Base-by-base conservation (phyloP, 345 rosid genomes). In the Lepidium aucheri region DNA sequence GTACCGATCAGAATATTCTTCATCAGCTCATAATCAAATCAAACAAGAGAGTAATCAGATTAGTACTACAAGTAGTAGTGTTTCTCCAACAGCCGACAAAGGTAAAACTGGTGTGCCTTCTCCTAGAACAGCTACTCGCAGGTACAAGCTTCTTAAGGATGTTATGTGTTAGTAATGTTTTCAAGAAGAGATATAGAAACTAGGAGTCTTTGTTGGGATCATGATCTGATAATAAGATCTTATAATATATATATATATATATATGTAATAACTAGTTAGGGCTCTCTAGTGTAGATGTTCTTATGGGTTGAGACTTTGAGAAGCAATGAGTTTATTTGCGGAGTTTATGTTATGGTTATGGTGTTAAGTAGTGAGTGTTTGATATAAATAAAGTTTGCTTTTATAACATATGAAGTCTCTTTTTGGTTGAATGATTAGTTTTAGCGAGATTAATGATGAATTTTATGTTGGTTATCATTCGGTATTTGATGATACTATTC, bases 61-160 rank as follows among this genome's bases (percentile, higher is more conserved):
- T 8, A 15, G 22, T 32, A 16, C 57, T 14, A 45, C 74, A 4
- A 60, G 72, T 36, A 65, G 39, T 65, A 59, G 60, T 73, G 26
- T 38, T 38, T 13, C 69, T 45, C 63, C 77, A 53, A 53, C 13
- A n/a, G 73, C 67, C 35, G 87, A 79, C 26, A 87, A 84, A 73
- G 83, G 83, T 46, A 91, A 76, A 75, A 76, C 45, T 13, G 81
- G 93, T 0, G 74, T 73, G 10, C 95, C 96, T 18, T 90, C 97
- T 53, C 96, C 97, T 1, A 69, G 90, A 72, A 60, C 93, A 1
- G 73, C 94, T 2, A 85, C 99, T 13, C 89, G 99, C 62, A 88
- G 97, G 95, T 93, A 93, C 86, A 93, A 93, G 97, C 97, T 93
- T 65, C 99, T 93, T 74, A 93, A 93, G 85, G 99, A 93, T 74